Base-by-base conservation (phyloP, 495 filamentous ascomycete genomes). In the Neohortaea acidophila region DNA sequence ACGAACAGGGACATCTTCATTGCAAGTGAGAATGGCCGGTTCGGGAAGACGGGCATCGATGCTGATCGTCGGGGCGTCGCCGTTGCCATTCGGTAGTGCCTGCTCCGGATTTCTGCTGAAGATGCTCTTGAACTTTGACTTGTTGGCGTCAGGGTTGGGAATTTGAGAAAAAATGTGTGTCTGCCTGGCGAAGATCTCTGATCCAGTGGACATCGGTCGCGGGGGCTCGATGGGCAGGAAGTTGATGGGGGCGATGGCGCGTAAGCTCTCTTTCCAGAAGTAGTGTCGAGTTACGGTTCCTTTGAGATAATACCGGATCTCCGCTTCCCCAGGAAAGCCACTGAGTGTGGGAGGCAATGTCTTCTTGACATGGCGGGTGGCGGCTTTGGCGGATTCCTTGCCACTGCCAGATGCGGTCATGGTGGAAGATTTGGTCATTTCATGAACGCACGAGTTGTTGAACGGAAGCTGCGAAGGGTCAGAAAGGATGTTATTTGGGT, bases 191-290 rank as follows among this genome's bases (percentile, higher is more conserved):
- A 77, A 97, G 9, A 80, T 75, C 58, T 97, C 89, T 46, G 79
- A 74, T 33, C 68, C 70, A 1, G 73, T 65, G 34, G 66, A 64
- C 2, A 70, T 60, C 5, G 73, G 75, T 31, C 82, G 66, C 6
- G 85, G 86, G 2, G 84, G 84, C 51, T 97, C 89, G 51, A 96
- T 84, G 4, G 89, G 89, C 6, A 94, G 65, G 55, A 97, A 93
- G 28, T 80, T 84, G 54, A 97, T 66, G 36, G 64, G 59, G 0
- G 65, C 60, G 36, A 66, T 55, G 23, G 64, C 58, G 47, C 84
- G 65, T 56, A 81, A 77, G 50, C 92, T 94, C 58, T 87, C 83
- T 52, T 82, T 81, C 56, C 83, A 87, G 44, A 91, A 70, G 17
- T 79, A 70, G 0, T 81, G 81, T 20, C 85, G 67, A 41, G 81